Conservation (phyloP, 805 yeast genomes). For the Lipomyces orientalis region DNA sequence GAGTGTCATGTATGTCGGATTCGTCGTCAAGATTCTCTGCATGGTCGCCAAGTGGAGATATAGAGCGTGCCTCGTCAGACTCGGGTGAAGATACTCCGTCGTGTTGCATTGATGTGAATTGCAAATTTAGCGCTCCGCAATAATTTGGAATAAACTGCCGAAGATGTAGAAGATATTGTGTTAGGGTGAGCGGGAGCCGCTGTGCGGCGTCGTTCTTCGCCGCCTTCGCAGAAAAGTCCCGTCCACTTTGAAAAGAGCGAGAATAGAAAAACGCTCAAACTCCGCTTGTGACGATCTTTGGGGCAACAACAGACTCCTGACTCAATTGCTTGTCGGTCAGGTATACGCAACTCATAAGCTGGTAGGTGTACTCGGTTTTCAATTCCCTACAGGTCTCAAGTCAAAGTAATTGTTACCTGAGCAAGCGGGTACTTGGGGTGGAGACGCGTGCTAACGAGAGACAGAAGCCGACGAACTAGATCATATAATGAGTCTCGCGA, state of each 20-base stretch:
- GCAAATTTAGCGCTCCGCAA: neutral
- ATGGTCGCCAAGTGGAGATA: neutral
- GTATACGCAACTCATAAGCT: neutral
- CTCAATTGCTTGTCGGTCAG: neutral
- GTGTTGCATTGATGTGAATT: neutral
- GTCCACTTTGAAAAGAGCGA: too few relatives aligned
- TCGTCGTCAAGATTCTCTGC: neutral
- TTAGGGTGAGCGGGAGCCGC: neutral
- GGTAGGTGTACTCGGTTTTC: neutral
- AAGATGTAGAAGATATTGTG: neutral
- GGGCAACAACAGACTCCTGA: neutral
- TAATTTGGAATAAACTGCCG: neutral
- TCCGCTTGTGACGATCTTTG: neutral
- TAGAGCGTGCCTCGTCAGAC: neutral
- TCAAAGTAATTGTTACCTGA: neutral
- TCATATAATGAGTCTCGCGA: conserved; percentile 18
- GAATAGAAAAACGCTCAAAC: neutral
- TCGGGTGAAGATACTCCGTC: neutral
- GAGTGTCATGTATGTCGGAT: neutral
- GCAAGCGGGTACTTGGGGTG: neutral
- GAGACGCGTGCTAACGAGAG: neutral
- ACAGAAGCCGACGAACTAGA: neutral
- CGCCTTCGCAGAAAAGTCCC: neutral
- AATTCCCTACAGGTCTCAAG: neutral
- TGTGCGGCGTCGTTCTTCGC: neutral